These are phyloP conservation scores for Fusarium liriodendri DNA, from an alignment of 2,329 filamentous ascomycete genomes.

Conservation along the genomic window DNA sequence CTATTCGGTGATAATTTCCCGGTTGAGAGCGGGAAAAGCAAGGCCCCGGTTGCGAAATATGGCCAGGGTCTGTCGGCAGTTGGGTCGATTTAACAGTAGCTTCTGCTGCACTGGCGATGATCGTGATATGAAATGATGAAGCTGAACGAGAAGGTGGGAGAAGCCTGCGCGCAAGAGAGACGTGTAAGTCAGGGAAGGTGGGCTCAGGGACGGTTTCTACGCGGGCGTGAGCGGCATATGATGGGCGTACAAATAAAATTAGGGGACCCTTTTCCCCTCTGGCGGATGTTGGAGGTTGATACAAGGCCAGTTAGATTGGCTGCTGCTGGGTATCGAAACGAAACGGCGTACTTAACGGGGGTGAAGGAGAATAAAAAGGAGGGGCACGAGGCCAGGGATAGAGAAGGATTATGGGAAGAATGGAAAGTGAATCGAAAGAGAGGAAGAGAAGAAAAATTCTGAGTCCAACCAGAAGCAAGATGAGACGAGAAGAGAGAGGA, in stretches of 20 bases:
- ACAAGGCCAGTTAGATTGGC: constrained; percentile 14
- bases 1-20: constrained; percentile 30
- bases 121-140: constrained; percentile 17
- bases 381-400: constrained; percentile 23
- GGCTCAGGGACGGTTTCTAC: constrained; percentile 31
- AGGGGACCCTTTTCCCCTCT: constrained; percentile 35
- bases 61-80: constrained; percentile 13
- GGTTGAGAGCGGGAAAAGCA: constrained; percentile 24
- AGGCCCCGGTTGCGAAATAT: constrained; percentile 13
- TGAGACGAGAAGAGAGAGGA: constrained; percentile 32
- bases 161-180: constrained; percentile 16
- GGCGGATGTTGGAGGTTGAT: constrained; percentile 18
- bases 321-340: constrained; percentile 33
- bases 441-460: constrained; percentile 26
- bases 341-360: constrained; percentile 15
- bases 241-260: constrained; percentile 38
- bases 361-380: constrained; percentile 11
- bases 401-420: constrained; percentile 25
- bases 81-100: not conserved
- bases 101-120: constrained; percentile 5
- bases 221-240: constrained; percentile 30
- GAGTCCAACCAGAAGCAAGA: constrained; percentile 10
- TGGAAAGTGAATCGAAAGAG: constrained; percentile 29
- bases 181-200: constrained; percentile 40
- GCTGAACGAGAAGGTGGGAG: not conserved